Percentiles rank a stretch among this genome's conserved stretches.
Evolutionary conservation across 192 early-diverging fungal genomes (phyloP).

Genomic region (Glomus cerebriforme): DNA sequence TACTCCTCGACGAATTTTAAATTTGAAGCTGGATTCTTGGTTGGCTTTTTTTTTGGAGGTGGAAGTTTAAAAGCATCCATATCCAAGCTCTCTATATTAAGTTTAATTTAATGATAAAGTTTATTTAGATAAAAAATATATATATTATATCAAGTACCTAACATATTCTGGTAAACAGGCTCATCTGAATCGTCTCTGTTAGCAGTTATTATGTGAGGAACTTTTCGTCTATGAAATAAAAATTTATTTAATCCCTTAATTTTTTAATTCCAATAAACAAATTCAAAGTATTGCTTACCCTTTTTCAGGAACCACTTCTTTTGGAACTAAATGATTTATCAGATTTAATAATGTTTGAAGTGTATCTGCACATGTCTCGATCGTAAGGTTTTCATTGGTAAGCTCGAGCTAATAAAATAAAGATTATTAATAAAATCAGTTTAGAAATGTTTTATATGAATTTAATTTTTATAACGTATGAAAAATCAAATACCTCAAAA

Average conservation of each 20-base stretch:
- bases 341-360: constrained; percentile 58
- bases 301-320: constrained; percentile 31
- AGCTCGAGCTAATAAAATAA: constrained; percentile 54
- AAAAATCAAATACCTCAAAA: constrained; percentile 32
- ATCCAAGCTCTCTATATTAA: constrained; percentile 48
- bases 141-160: neutral
- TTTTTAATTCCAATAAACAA: too few species aligned
- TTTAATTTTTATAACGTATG: neutral
- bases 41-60: constrained; percentile 7
- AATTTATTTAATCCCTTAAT: neutral
- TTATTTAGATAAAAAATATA: neutral
- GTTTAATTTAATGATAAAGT: neutral
- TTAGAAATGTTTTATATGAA: neutral
- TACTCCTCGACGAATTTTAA: constrained; percentile 53
- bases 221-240: neutral
- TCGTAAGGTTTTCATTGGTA: constrained; percentile 56
- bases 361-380: constrained; percentile 72
- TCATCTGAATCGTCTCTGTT: constrained; percentile 42
- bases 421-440: neutral
- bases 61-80: constrained; percentile 52
- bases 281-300: too few species aligned
- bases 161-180: neutral
- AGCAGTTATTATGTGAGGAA: constrained; percentile 22
- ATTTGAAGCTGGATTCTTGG: constrained; percentile 12
- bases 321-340: constrained; percentile 45